Evolutionary conservation across 2,329 filamentous ascomycete genomes (phyloP).

Genomic region (Cryoendolithus antarcticus): DNA sequence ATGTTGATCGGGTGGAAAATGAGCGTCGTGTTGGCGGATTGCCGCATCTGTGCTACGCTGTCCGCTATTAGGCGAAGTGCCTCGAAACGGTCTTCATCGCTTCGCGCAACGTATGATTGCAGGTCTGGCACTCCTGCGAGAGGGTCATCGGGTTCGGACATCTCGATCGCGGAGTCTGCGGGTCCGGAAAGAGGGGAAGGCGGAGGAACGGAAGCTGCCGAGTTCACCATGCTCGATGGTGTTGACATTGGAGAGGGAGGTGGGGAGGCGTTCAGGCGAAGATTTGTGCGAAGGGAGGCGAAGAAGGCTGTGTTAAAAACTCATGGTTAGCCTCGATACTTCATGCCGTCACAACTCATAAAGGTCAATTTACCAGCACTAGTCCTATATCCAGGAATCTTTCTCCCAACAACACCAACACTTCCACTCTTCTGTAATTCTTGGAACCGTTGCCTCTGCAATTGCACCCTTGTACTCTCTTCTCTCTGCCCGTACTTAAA

Average conservation of each 20-base stretch:
- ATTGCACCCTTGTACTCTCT: constrained; percentile 18
- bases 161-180: constrained; percentile 15
- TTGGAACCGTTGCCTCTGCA: constrained; percentile 18
- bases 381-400: constrained; percentile 24
- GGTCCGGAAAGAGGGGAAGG: constrained; percentile 29
- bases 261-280: constrained; percentile 50
- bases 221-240: constrained; percentile 44
- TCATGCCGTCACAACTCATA: not conserved
- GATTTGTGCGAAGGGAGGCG: constrained; percentile 67
- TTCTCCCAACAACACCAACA: constrained; percentile 18
- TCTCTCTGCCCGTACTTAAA: constrained; percentile 6
- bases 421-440: constrained; percentile 6
- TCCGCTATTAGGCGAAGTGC: constrained; percentile 68
- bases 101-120: constrained; percentile 41
- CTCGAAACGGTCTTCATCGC: constrained; percentile 49
- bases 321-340: not conserved
- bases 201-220: constrained; percentile 39
- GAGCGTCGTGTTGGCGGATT: constrained; percentile 50
- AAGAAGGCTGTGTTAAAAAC: constrained; percentile 54
- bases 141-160: constrained; percentile 23
- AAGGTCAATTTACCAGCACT: constrained; percentile 20
- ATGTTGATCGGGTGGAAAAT: constrained; percentile 47
- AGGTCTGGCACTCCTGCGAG: constrained; percentile 51
- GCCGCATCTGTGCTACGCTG: constrained; percentile 70
- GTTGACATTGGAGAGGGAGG: constrained; percentile 50